phyloP scores from a whole-genome alignment of 2,329 filamentous ascomycete genomes.

The Aspergillus neotritici region DNA sequence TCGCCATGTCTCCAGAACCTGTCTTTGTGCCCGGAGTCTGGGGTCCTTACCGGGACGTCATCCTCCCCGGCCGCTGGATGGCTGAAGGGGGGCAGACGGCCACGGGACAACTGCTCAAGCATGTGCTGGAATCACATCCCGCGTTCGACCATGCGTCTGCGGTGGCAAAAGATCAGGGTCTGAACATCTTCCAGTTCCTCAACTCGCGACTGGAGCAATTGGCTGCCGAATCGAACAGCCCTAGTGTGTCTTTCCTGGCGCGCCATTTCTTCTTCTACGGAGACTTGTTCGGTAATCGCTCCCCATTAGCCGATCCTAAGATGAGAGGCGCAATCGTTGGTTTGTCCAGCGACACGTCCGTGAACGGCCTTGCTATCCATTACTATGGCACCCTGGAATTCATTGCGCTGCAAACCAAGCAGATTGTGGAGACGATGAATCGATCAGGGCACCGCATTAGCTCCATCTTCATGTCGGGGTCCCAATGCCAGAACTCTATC shows the following conservation, averaged over 20 bases:
- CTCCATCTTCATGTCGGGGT: slow-evolving; percentile 94
- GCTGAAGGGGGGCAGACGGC: slow-evolving; percentile 91
- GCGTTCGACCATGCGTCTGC: slow-evolving; percentile 44
- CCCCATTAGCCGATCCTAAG: slow-evolving; percentile 78
- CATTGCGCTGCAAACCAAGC: slow-evolving; percentile 87
- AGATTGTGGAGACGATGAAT: slow-evolving; percentile 92
- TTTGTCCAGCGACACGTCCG: slow-evolving; percentile 72
- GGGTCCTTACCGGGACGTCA: slow-evolving; percentile 87
- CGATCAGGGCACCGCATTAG: slow-evolving; percentile 72
- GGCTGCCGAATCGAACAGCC: slow-evolving; percentile 49
- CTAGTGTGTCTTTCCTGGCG: background rate
- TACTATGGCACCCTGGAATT: slow-evolving; percentile 96
- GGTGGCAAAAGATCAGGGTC: too few relatives aligned
- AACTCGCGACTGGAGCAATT: too few relatives aligned
- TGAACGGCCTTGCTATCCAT: slow-evolving; percentile 77
- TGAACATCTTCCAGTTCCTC: too few relatives aligned
- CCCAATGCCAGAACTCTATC: slow-evolving; percentile 86
- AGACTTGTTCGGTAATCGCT: slow-evolving; percentile 89
- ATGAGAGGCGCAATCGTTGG: slow-evolving; percentile 87
- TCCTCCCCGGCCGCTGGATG: slow-evolving; percentile 86
- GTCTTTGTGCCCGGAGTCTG: slow-evolving; percentile 91
- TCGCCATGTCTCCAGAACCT: slow-evolving; percentile 84
- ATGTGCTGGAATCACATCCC: slow-evolving; percentile 86
- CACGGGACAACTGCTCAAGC: slow-evolving; percentile 82
- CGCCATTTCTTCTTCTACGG: slow-evolving; percentile 81